Conservation (phyloP, 331 rosid species). For the Arachis monticola region DNA sequence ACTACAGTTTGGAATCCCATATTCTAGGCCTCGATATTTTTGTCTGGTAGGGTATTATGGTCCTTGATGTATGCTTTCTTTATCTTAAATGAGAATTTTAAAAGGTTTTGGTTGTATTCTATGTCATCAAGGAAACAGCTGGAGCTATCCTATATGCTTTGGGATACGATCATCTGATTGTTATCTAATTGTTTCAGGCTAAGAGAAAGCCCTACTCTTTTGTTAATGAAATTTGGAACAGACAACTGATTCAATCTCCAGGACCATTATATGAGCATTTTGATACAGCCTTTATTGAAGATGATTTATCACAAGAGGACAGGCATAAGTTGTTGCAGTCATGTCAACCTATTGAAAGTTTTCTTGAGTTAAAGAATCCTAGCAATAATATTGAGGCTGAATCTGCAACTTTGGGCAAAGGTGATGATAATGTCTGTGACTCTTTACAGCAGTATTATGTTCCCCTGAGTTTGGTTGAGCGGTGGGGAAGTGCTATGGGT, state of each 20-base stretch:
- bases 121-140: slow-evolving; percentile 23
- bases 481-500: slow-evolving; percentile 99
- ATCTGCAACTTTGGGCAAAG: slow-evolving; percentile 42
- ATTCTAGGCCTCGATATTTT: slow-evolving; percentile 97
- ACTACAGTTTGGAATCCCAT: slow-evolving; percentile 91
- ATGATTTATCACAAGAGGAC: slow-evolving; percentile 51
- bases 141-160: slow-evolving; percentile 7
- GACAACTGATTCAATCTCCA: slow-evolving; percentile 60
- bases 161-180: slow-evolving; percentile 14
- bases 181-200: slow-evolving; percentile 58
- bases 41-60: slow-evolving; percentile 70
- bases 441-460: slow-evolving; percentile 62
- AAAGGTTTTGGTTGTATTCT: slow-evolving; percentile 15
- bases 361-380: slow-evolving; percentile 64
- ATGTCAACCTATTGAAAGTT: slow-evolving; percentile 75
- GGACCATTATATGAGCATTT: slow-evolving; percentile 58
- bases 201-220: slow-evolving; percentile 76
- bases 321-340: slow-evolving; percentile 57
- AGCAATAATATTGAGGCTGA: slow-evolving; percentile 35
- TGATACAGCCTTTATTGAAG: slow-evolving; percentile 43
- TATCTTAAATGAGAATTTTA: slow-evolving; percentile 3
- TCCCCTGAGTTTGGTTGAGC: slow-evolving; percentile 78
- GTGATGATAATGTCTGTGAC: slow-evolving; percentile 39
- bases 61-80: slow-evolving; percentile 11
- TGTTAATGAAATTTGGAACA: slow-evolving; percentile 46